A percentile compares a stretch with the other conserved stretches of the same genome.
Conservation (phyloP, 1,139 yeast species). For the Hansenula sp. region DNA sequence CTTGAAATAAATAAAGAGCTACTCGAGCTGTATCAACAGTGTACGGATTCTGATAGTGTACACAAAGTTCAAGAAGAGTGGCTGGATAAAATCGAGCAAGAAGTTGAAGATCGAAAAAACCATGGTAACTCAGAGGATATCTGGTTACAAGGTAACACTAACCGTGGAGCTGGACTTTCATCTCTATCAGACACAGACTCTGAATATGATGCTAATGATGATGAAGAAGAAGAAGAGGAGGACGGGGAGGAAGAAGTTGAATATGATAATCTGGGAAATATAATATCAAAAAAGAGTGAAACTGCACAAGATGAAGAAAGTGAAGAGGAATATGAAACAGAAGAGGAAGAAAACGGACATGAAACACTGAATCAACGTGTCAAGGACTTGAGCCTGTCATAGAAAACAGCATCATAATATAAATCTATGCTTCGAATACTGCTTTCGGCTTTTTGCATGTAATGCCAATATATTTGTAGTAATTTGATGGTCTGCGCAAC, state of each 20-base stretch:
- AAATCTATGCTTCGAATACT: too few relatives aligned
- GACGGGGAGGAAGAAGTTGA: slow-evolving; percentile 26
- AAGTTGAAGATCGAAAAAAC: slow-evolving; percentile 60
- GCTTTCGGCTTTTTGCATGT: too few relatives aligned
- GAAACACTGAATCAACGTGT: not conserved
- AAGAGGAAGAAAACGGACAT: slow-evolving; percentile 1
- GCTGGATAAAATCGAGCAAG: slow-evolving; percentile 66
- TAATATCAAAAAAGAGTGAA: slow-evolving; percentile 21
- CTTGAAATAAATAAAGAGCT: slow-evolving; percentile 79
- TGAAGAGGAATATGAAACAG: slow-evolving; percentile 8
- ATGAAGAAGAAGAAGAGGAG: slow-evolving; percentile 23
- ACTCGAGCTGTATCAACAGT: slow-evolving; percentile 65
- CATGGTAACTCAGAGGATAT: slow-evolving; percentile 50
- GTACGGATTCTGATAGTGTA: slow-evolving; percentile 80
- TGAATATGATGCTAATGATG: slow-evolving; percentile 24
- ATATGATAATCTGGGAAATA: slow-evolving; percentile 15
- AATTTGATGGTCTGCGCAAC: too few relatives aligned
- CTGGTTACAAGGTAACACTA: slow-evolving; percentile 80
- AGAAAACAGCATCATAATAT: not conserved
- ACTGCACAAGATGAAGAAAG: slow-evolving; percentile 21
- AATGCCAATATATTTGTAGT: too few relatives aligned
- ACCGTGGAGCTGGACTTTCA: slow-evolving; percentile 33
- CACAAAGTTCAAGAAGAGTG: slow-evolving; percentile 72
- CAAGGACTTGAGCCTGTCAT: not conserved
- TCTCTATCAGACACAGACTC: slow-evolving; percentile 8